Conservation (phyloP, 2,329 filamentous ascomycete genomes). For the Sporothrix schenckii region DNA sequence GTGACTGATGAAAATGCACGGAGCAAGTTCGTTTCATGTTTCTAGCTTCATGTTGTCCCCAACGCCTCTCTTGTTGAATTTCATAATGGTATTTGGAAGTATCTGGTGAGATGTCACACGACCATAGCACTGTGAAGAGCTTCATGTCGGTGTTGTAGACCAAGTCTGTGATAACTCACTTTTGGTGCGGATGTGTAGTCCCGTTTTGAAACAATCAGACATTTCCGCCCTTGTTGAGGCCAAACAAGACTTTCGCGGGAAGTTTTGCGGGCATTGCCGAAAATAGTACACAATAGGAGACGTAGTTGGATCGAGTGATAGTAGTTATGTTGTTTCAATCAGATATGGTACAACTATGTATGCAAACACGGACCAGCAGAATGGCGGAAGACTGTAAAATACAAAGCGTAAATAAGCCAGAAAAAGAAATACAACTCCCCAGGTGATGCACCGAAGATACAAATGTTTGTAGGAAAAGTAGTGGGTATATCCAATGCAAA, state of each 20-base stretch:
- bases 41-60: background rate
- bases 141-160: background rate
- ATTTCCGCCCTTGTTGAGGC: slow-evolving; percentile 1
- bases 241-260: background rate
- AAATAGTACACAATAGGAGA: background rate
- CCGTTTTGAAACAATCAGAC: background rate
- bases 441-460: slow-evolving; percentile 22
- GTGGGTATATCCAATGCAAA: slow-evolving; percentile 28
- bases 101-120: background rate
- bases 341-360: background rate
- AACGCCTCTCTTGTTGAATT: background rate
- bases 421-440: slow-evolving; percentile 20
- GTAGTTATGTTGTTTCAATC: background rate
- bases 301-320: too few species aligned
- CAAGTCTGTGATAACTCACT: background rate
- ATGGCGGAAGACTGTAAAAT: background rate
- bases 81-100: background rate
- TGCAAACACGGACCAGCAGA: slow-evolving; percentile 1
- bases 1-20: slow-evolving; percentile 6
- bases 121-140: too few species aligned
- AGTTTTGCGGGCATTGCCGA: too few species aligned
- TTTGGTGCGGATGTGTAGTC: background rate
- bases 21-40: slow-evolving; percentile 2
- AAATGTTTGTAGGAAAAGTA: background rate
- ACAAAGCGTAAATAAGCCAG: slow-evolving; percentile 2